Conservation (phyloP, 1,284 basidiomycete genomes). For the Tilletia horrida region DNA sequence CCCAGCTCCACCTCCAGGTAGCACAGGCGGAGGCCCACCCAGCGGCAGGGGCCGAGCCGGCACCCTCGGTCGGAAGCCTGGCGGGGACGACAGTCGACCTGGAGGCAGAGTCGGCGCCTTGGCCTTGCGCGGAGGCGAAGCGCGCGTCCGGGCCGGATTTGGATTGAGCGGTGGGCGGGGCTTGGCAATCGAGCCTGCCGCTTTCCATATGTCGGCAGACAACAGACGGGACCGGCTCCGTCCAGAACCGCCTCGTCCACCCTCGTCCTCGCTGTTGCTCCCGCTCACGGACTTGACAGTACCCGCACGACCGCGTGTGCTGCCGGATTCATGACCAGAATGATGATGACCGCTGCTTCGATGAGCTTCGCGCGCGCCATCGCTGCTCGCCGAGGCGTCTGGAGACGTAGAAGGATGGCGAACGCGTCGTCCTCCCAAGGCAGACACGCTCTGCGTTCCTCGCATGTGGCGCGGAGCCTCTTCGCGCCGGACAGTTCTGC, state of each 20-base stretch:
- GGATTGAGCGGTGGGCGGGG: neutral
- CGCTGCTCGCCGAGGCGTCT: neutral
- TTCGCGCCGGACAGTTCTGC: neutral
- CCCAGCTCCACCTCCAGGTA: neutral
- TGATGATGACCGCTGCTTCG: too few relatives aligned
- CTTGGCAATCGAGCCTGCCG: slow-evolving; percentile 16
- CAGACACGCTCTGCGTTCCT: neutral
- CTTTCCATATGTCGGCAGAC: slow-evolving; percentile 6
- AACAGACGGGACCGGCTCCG: slow-evolving; percentile 5
- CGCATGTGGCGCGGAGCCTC: neutral
- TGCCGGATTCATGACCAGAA: neutral
- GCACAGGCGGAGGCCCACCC: slow-evolving; percentile 4
- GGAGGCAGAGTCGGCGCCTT: slow-evolving; percentile 5
- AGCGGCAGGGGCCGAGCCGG: neutral
- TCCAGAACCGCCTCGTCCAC: neutral
- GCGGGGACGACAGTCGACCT: slow-evolving; percentile 10
- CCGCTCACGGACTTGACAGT: neutral
- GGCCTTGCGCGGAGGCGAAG: slow-evolving; percentile 10
- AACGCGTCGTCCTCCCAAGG: neutral
- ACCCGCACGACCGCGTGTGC: neutral
- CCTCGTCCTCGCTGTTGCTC: neutral
- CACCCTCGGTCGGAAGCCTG: slow-evolving; percentile 10
- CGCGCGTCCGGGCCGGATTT: neutral
- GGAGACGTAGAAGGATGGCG: neutral
- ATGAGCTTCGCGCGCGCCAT: neutral